Percentiles rank a stretch among this genome's conserved stretches.
These are phyloP conservation scores for Mycosphaerelloides madeirae DNA, from an alignment of 2,329 filamentous ascomycete genomes.

Conservation along the genomic window DNA sequence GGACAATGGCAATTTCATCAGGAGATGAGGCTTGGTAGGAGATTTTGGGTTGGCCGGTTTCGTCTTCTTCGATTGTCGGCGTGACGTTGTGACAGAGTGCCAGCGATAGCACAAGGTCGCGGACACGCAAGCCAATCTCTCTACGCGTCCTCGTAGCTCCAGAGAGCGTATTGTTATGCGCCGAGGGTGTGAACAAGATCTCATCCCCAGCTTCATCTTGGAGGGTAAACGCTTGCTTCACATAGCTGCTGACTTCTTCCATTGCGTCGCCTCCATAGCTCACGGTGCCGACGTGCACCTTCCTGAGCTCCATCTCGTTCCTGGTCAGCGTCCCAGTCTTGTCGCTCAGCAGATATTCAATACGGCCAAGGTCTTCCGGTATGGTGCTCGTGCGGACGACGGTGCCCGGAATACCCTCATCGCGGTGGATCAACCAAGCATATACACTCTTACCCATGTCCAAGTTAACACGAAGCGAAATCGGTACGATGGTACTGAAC, in stretches of 20 bases:
- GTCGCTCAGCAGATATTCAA: slow-evolving; percentile 93
- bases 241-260: slow-evolving; percentile 88
- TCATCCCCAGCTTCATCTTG: slow-evolving; percentile 29
- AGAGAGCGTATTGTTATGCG: slow-evolving; percentile 53
- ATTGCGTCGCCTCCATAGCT: slow-evolving; percentile 98
- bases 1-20: slow-evolving; percentile 96
- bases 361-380: slow-evolving; percentile 88
- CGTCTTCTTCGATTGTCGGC: slow-evolving; percentile 75
- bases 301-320: slow-evolving; percentile 82
- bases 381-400: slow-evolving; percentile 96
- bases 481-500: slow-evolving; percentile 98
- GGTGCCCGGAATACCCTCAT: slow-evolving; percentile 82
- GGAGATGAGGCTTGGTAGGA: slow-evolving; percentile 96
- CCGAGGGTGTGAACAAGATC: slow-evolving; percentile 68
- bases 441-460: slow-evolving; percentile 97
- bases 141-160: slow-evolving; percentile 70
- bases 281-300: slow-evolving; percentile 95
- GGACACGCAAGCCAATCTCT: slow-evolving; percentile 88
- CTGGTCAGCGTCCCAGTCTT: slow-evolving; percentile 98
- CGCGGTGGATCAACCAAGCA: slow-evolving; percentile 89
- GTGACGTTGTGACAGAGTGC: slow-evolving; percentile 97
- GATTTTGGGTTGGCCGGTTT: slow-evolving; percentile 66
- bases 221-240: slow-evolving; percentile 73
- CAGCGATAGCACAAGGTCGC: slow-evolving; percentile 86
- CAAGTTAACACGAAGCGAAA: slow-evolving; percentile 91